phyloP scores from a whole-genome alignment of 1,284 basidiomycete species.

The Cryptococcus sp. region DNA sequence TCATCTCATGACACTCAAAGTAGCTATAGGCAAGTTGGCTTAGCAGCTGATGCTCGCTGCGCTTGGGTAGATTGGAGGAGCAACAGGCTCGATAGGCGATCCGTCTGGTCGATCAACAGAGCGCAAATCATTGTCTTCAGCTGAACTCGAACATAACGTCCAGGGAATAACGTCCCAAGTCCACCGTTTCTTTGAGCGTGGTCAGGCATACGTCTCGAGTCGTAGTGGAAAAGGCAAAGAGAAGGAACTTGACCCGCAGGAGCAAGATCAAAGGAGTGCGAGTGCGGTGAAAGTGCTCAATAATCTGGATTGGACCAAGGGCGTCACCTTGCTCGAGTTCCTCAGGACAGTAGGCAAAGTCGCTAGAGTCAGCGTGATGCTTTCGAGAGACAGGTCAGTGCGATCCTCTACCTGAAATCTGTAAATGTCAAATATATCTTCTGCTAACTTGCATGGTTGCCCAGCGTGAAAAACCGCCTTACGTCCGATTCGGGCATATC shows the following conservation, averaged over 20 bases:
- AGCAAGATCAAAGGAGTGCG: background rate
- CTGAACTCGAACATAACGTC: constrained; percentile 70
- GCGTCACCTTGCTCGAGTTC: constrained; percentile 79
- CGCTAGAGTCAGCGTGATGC: constrained; percentile 84
- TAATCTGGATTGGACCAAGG: constrained; percentile 81
- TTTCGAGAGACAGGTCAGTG: constrained; percentile 80
- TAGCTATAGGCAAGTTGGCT: background rate
- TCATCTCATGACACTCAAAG: background rate
- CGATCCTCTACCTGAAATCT: constrained; percentile 1
- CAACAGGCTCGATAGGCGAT: constrained; percentile 95
- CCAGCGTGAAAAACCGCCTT: constrained; percentile 81
- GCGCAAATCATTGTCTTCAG: constrained; percentile 66
- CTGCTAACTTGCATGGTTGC: background rate
- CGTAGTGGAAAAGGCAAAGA: constrained; percentile 12
- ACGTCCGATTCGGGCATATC: constrained; percentile 71
- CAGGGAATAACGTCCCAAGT: constrained; percentile 66
- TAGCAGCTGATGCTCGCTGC: constrained; percentile 5
- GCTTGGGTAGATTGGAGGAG: constrained; percentile 80
- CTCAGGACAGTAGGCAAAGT: constrained; percentile 77
- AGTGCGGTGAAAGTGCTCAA: constrained; percentile 62
- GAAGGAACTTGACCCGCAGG: background rate
- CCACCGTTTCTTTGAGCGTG: constrained; percentile 69
- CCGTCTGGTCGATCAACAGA: constrained; percentile 88
- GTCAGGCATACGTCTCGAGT: constrained; percentile 61
- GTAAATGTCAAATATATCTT: too few species aligned